Base-by-base conservation (phyloP, 179 eudicot species). In the Camellia oleifera region DNA sequence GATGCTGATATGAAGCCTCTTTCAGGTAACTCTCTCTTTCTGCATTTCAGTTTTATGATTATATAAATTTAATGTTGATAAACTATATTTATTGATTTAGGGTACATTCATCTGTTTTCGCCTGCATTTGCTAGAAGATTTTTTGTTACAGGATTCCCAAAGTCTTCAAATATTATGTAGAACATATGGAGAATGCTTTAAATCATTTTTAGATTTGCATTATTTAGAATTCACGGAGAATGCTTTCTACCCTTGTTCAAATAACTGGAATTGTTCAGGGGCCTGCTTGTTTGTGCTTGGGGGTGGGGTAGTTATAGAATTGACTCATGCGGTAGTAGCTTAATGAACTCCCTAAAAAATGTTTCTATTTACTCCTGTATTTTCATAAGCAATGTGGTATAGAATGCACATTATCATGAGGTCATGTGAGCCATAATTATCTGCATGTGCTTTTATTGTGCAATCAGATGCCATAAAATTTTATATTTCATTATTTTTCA, bases 1-100 rank as follows among this genome's bases (percentile, higher is more conserved):
- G 97, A 95, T 87, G 86, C 91, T n/a, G 99, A 94, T 83, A 85
- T 95, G 91, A 90, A 92, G 84, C 90, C 94, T 75, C 78, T 95
- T 71, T 85, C 94, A 87, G 99, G 99, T 95, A 80, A 67, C 77
- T 78, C 78, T 45, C 52, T 26, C 11, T 72, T 50, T 20, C 52
- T 32, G 40, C 40, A 32, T 32, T 32, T 61, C 7, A 15, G 13
- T 32, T 32, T 17, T 42, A 32, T 32, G 20, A 73, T 40, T 18
- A 20, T 61, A 53, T 15, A 32, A 32, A 32, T 32, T 32, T 32
- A 32, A 40, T 12, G 75, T 71, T 10, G 53, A 26, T 71, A 5
- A 32, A 71, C 58, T 18, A 18, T 50, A 18, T 9, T 3, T 46
- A 69, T 13, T 48, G 40, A n/a, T 48, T 48, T 70, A 69, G 57